Base-by-base conservation (phyloP, 495 filamentous ascomycete genomes). In the Aspergillus nanangensis region DNA sequence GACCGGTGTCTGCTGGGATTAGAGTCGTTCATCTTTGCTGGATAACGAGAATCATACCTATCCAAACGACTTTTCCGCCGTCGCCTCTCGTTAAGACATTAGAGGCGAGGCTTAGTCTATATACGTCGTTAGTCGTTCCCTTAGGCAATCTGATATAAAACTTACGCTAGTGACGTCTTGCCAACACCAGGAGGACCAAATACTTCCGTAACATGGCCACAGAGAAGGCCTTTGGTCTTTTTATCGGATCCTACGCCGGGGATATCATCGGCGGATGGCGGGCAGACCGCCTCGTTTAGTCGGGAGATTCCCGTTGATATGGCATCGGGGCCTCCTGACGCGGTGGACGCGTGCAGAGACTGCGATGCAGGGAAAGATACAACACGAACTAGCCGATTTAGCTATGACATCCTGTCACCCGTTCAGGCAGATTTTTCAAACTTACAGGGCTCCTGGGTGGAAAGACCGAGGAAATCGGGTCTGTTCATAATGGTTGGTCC, bases 291-390 rank as follows among this genome's bases (percentile, higher is more conserved):
- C 43, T 62, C 58, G 62, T 91, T 84, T 15, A 96, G 78, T 22
- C 63, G 66, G 25, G 55, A 31, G 22, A 95, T 63, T 2, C 86
- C 82, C 3, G 88, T 95, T 1, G 79, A 70, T 31, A 96, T 72
- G 21, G 75, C 74, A 45, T 67, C 71, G 20, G 64, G 60, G 38
- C 47, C 33, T n/a, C n/a, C n/a, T 7, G 67, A 63, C 18, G 68
- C 65, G 21, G 78, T 75, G 8, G 83, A 73, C 15, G 83, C 75
- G 41, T 85, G 78, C 31, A 95, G 68, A 8, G 88, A 90, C 63
- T 94, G 81, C 0, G 91, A 89, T 33, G 90, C 91, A 2, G 92
- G 90, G 15, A 95, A 76, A 1, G 93, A 90, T n/a, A 87, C 79
- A 23, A 98, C 73, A 5, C 88, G 85, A 23, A 42, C 71, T 72